Evolutionary conservation across 306 rosid genomes (phyloP), one percentile per base, ranked within the genome.

Genomic region (Inga leiocalycina): DNA sequence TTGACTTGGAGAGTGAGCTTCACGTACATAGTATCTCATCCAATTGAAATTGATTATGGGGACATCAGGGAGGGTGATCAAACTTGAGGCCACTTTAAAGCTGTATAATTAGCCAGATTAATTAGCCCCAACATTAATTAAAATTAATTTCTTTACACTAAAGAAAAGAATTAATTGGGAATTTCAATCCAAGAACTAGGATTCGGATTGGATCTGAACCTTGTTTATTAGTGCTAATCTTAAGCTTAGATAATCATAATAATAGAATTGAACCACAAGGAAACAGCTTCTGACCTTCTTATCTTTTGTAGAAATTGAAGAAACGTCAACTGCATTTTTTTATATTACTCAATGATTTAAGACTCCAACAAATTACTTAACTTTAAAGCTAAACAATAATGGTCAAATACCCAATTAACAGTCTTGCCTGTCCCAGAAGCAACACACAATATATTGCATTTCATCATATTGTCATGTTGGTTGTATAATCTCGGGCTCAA

Each of bases 171-270:
- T 80, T 80, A 80, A 61, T 81, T 51, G 80, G 77, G 67, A 72
- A 65, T 72, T 85, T 77, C 70, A 77, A 85, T 65, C 54, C 41
- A 41, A 76, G 78, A 68, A 85, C 57, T 64, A 35, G 30, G 88
- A 81, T 85, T 85, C 82, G 85, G 83, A 85, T 85, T 16, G 20
- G 22, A 48, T 48, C 83, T 73, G 68, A 54, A 65, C 62, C 78
- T 57, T 15, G 68, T 41, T 20, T 43, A 71, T 3, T 72, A n/a
- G 66, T 3, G 49, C 56, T 46, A 24, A 22, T 45, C 41, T 48
- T 32, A 32, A 75, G 67, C 30, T 30, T 71, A 76, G n/a, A 17
- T 17, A 22, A 27, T 34, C 17, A 54, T 27, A 61, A 9, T 32
- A 54, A 41, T 69, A 49, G 37, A 76, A 43, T 70, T n/a, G 75